These are phyloP conservation scores for Fusarium newnesense DNA, from an alignment of 2,329 filamentous ascomycete species.

Conservation along the genomic window DNA sequence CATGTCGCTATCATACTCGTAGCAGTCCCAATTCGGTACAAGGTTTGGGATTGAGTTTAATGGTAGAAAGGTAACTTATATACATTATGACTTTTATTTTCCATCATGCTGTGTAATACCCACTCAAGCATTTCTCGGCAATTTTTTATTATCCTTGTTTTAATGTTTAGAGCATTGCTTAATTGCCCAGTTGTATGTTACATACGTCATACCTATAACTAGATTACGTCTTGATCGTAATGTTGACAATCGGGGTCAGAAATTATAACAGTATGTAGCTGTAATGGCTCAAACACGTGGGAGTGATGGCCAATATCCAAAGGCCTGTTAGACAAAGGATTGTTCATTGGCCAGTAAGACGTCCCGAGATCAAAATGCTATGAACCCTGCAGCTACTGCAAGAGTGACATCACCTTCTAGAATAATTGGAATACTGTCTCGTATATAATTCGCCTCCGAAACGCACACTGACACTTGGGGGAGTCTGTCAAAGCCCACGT, in stretches of 20 bases:
- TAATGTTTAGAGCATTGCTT: not conserved
- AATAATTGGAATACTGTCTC: no score
- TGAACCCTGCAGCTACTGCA: not conserved
- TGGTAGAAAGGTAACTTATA: rapidly evolving
- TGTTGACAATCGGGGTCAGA: no score
- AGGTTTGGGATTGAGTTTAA: not conserved
- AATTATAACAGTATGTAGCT: no score
- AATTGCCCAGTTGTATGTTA: no score
- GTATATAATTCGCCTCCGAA: not conserved
- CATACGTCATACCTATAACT: no score
- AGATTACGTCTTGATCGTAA: no score
- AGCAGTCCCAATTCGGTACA: not conserved
- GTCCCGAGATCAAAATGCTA: not conserved
- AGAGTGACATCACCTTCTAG: no score
- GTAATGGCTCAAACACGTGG: no score
- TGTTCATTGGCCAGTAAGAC: no score
- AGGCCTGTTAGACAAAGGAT: no score
- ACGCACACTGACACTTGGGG: not conserved
- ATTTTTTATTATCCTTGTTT: not conserved
- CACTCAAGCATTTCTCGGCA: not conserved
- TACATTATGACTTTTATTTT: not conserved
- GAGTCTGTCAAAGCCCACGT: not conserved
- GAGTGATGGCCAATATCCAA: no score
- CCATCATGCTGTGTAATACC: not conserved
- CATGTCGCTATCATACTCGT: not conserved